Conservation (phyloP, 2,329 filamentous ascomycete species). For the Boeremia exigua region DNA sequence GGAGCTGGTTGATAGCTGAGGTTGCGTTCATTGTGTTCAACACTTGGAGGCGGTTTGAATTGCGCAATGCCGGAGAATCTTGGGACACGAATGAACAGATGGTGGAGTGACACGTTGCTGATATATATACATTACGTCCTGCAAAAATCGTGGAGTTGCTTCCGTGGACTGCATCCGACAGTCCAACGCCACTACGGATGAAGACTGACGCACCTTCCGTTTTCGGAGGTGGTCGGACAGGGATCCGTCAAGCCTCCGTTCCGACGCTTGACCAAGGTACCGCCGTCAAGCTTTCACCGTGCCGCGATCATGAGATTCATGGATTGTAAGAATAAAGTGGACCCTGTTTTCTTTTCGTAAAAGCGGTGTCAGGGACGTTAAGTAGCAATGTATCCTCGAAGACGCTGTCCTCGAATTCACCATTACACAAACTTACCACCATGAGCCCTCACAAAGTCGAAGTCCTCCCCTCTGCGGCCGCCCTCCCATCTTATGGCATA, state of each 20-base stretch:
- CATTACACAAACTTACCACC: conserved; percentile 2
- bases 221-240: conserved; percentile 16
- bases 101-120: conserved; percentile 7
- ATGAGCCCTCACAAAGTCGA: conserved; percentile 41
- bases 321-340: conserved; percentile 9
- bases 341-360: conserved; percentile 17
- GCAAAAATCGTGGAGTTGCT: conserved; percentile 11
- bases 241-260: conserved; percentile 3
- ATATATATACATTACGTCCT: conserved; percentile 25
- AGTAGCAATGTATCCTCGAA: conserved; percentile 11
- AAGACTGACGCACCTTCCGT: conserved; percentile 21
- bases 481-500: conserved; percentile 76
- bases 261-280: conserved; percentile 5
- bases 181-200: not conserved
- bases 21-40: conserved; percentile 31
- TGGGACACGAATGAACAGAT: conserved; percentile 1
- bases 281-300: conserved; percentile 4
- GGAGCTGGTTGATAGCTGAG: conserved; percentile 33
- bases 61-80: not conserved
- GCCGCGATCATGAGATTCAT: conserved; percentile 15
- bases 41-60: conserved; percentile 7
- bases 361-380: conserved; percentile 25
- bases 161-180: conserved; percentile 16
- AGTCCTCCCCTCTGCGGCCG: conserved; percentile 29
- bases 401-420: not conserved